Conservation (phyloP, 2,329 filamentous ascomycete genomes). For the Tolypocladium amazonense region DNA sequence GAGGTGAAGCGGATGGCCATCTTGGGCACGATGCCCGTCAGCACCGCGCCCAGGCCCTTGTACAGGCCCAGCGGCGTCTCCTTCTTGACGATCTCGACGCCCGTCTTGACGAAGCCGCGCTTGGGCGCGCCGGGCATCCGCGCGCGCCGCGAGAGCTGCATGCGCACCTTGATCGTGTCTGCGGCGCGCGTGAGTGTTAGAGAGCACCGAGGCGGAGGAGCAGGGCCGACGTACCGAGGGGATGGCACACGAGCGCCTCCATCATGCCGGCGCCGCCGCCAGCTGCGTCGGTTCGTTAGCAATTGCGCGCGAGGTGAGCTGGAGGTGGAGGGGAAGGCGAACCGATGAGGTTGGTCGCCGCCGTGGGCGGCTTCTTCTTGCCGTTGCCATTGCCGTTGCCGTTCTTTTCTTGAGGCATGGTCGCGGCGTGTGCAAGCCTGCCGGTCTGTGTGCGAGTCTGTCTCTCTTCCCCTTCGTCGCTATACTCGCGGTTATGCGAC, state of each 20-base stretch:
- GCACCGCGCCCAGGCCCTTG: constrained; percentile 93
- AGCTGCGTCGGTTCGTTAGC: constrained; percentile 43
- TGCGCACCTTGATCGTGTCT: constrained; percentile 98
- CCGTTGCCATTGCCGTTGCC: constrained; percentile 13
- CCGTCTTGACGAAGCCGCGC: constrained; percentile 81
- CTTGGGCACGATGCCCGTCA: constrained; percentile 95
- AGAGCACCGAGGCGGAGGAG: too few species aligned
- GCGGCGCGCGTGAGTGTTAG: neutral
- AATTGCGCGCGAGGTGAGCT: neutral
- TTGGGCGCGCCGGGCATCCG: constrained; percentile 73
- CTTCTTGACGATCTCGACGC: constrained; percentile 72
- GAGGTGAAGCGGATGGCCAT: constrained; percentile 99
- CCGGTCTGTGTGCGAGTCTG: neutral
- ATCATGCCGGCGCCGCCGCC: constrained; percentile 98
- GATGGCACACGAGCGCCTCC: constrained; percentile 94
- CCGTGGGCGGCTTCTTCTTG: constrained; percentile 68
- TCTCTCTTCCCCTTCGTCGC: neutral
- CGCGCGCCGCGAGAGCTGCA: constrained; percentile 90
- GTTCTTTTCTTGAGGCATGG: constrained; percentile 22
- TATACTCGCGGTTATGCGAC: neutral
- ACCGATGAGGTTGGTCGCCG: constrained; percentile 88
- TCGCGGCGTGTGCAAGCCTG: constrained; percentile 1
- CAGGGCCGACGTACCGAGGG: constrained; percentile 53
- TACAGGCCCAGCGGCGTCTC: constrained; percentile 92
- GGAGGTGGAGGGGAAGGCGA: constrained; percentile 17